These are phyloP conservation scores for Phytomonas sp. DNA, from an alignment of 208 protist genomes.

Conservation along the genomic window DNA sequence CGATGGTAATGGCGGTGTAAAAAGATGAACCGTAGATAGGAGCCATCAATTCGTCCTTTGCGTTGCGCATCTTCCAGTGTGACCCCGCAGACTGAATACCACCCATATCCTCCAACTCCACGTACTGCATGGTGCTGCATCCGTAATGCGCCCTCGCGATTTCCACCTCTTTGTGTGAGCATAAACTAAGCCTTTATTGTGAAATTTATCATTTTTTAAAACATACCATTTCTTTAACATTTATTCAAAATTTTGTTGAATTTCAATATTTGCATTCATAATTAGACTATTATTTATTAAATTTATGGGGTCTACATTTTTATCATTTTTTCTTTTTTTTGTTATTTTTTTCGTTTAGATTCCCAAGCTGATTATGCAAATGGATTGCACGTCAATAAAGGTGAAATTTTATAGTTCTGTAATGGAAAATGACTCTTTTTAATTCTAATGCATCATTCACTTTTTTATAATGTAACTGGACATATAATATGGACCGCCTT, in stretches of 20 bases:
- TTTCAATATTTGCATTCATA: no score
- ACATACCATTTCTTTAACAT: background rate
- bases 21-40: slow-evolving; percentile 16
- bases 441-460: slow-evolving; percentile 1
- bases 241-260: slow-evolving; percentile 2
- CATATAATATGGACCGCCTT: background rate
- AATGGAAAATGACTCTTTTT: slow-evolving; percentile 2
- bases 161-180: slow-evolving; percentile 17
- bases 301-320: background rate
- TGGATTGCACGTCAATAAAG: slow-evolving; percentile 7
- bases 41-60: slow-evolving; percentile 82
- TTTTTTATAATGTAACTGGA: slow-evolving; percentile 8
- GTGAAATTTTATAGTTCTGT: slow-evolving; percentile 5
- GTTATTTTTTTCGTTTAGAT: slow-evolving; percentile 8
- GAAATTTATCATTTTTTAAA: background rate
- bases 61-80: slow-evolving; percentile 85
- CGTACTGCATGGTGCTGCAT: slow-evolving; percentile 38
- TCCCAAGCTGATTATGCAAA: slow-evolving; percentile 1
- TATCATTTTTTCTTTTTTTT: slow-evolving; percentile 2
- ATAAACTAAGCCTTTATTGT: slow-evolving; percentile 3
- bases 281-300: slow-evolving; percentile 6
- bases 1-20: slow-evolving; percentile 76
- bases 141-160: slow-evolving; percentile 49
- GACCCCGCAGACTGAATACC: slow-evolving; percentile 29
- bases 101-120: slow-evolving; percentile 75